These are phyloP conservation scores for Suhomyces bribrorum DNA, from an alignment of 1,139 yeast genomes.

Conservation along the genomic window DNA sequence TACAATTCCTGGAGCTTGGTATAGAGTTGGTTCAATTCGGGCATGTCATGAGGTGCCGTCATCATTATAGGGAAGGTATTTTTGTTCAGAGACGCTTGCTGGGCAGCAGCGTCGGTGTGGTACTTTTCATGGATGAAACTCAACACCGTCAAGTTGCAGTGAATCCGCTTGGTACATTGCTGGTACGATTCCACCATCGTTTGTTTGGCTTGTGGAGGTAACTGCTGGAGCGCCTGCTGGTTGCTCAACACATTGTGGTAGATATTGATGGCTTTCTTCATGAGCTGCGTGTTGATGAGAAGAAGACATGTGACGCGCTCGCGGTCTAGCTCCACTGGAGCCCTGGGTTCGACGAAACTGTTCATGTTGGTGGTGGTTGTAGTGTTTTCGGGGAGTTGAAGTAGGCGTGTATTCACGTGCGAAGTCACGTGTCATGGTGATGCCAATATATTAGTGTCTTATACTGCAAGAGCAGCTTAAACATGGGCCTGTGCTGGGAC, in stretches of 20 bases:
- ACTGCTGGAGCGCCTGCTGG: slow-evolving; percentile 36
- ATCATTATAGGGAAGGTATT: slow-evolving; percentile 53
- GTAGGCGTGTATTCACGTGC: slow-evolving; percentile 7
- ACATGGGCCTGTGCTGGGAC: too few species aligned
- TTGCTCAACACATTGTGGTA: slow-evolving; percentile 39
- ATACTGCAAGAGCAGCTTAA: too few species aligned
- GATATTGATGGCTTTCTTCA: slow-evolving; percentile 48
- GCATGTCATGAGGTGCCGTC: slow-evolving; percentile 57
- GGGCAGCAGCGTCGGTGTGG: slow-evolving; percentile 35
- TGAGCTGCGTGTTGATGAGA: slow-evolving; percentile 52
- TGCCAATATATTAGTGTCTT: too few species aligned
- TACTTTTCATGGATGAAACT: slow-evolving; percentile 55
- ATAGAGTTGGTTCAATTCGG: slow-evolving; percentile 52
- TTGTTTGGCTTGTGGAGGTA: slow-evolving; percentile 40
- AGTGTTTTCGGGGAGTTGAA: not conserved
- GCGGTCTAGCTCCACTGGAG: slow-evolving; percentile 31
- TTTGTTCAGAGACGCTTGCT: slow-evolving; percentile 30
- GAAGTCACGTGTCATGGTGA: too few species aligned
- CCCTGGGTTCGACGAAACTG: slow-evolving; percentile 8
- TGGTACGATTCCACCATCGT: slow-evolving; percentile 49
- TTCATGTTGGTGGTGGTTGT: slow-evolving; percentile 5
- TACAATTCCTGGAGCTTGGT: slow-evolving; percentile 51
- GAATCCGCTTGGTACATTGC: slow-evolving; percentile 53
- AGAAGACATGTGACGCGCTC: slow-evolving; percentile 53
- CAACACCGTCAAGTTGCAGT: slow-evolving; percentile 54